Base-by-base conservation (phyloP, 164 flowering plant species). In the Aristolochia contorta region DNA sequence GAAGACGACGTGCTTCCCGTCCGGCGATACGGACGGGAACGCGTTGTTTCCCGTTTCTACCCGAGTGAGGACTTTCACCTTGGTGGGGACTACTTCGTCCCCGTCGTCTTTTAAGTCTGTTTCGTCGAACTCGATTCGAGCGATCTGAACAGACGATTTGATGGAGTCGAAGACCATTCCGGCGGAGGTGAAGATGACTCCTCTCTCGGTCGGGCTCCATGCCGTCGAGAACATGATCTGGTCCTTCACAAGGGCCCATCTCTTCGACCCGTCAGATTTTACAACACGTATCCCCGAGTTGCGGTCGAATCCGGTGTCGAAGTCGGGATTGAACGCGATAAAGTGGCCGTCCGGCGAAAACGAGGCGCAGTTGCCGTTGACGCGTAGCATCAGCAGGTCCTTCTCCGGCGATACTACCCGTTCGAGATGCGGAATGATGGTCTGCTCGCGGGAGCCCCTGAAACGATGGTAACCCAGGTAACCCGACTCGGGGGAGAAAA, bases 11-110 rank as follows among this genome's bases (percentile, higher is more conserved):
- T 19, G 72, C 61, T 82, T 81, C 0, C 98, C 95, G 62, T 91
- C 96, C 10, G 95, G 96, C 12, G 96, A 91, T 65, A 84, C 80
- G 0, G 94, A 70, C 4, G 96, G 87, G 65, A 91, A 91, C 0
- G 96, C 98, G 50, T 89, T 91, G 64, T 91, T 89, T 4, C 94
- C 96, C 4, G 94, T 71, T 0, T 80, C 89, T 19, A 77, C 94
- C 23, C 49, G 71, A 0, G 96, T 86, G 3, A 88, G 74, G 18
- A 83, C 71, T 65, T 82, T 81, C 14, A 86, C 78, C 0, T 72
- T 67, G 18, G 77, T 67, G 0, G 71, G 65, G 61, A 80, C 37
- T 13, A 27, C 30, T 13, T 81, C 79, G 8, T 75, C 85, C 10
- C 65, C 47, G 20, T 80, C 79, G 9, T 65, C 74, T 43, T 54